Base-by-base conservation (phyloP, 805 yeast genomes). In the Candida maltosa region DNA sequence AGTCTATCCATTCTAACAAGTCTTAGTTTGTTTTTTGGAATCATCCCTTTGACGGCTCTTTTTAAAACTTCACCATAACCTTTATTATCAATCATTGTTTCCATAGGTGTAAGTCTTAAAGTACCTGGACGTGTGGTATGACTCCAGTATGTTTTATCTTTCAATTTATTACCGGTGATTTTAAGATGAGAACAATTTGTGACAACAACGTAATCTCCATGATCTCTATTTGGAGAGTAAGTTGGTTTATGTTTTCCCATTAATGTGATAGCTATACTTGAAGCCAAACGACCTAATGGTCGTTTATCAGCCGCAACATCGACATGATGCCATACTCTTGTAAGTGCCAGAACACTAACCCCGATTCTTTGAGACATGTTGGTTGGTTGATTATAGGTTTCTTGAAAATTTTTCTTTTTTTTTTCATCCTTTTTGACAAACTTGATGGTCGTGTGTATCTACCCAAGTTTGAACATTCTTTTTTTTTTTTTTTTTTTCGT, bases 161-260 rank as follows among this genome's bases (percentile, higher is more conserved):
- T 63, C 51, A 89, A 58, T 58, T 93, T 91, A 41, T 80, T 82
- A 44, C 97, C 97, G 0, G 96, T 80, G n/a, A 83, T 70, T 47
- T 80, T 80, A 51, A 93, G 59, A 45, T 78, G 78, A 39, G 86
- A 75, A 53, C 96, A 88, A 65, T 93, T 94, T 10, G 97, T 85
- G 2, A 91, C 96, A 9, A 93, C 97, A 9, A 93, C 97, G 54
- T 89, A 93, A 61, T 93, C 99, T 10, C 99, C 99, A 45, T 81
- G 78, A 63, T 93, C 99, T 56, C 83, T 56, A 47, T 65, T 64
- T 20, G 69, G 69, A 51, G 88, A 87, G 46, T 65, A 83, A 0
- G 87, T 75, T 4, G 99, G 99, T 69, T 93, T 93, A 66, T 93
- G 97, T 60, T 93, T 93, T n/a, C 99, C 99, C 63, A 86, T 87